Conservation (phyloP, 805 yeast genomes). For the Komagataella pastoris region DNA sequence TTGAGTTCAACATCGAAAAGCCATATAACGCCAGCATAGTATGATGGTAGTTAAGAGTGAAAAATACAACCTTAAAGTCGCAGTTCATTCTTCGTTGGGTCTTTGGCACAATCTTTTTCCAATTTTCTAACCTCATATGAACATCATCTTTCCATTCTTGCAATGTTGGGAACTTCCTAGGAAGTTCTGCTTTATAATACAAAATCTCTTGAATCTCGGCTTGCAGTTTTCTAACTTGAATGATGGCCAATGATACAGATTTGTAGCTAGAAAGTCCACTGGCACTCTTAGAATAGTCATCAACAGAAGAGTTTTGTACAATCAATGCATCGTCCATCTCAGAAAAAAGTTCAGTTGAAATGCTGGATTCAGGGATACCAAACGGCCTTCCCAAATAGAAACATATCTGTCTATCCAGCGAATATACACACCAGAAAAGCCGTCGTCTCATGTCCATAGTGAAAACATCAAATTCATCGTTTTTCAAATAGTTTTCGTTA, state of each 20-base stretch:
- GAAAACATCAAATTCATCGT: conserved; percentile 33
- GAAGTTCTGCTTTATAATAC: conserved; percentile 61
- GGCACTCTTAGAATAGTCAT: conserved; percentile 25
- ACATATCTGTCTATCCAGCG: conserved; percentile 76
- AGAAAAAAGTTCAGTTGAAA: conserved; percentile 61
- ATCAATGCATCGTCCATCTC: conserved; percentile 62
- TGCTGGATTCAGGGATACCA: conserved; percentile 75
- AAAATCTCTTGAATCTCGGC: conserved; percentile 62
- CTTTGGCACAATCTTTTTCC: conserved; percentile 50
- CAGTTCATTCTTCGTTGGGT: conserved; percentile 52
- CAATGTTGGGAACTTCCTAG: conserved; percentile 40
- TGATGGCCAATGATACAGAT: conserved; percentile 50
- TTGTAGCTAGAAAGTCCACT: conserved; percentile 48
- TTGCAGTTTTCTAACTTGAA: conserved; percentile 60
- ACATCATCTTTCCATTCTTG: conserved; percentile 53
- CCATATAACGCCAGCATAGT: conserved; percentile 64
- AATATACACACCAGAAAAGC: conserved; percentile 81
- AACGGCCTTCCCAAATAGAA: conserved; percentile 80
- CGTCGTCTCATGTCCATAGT: conserved; percentile 59
- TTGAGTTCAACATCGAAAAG: conserved; percentile 55
- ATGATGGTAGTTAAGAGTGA: conserved; percentile 67
- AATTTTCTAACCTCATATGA: conserved; percentile 35
- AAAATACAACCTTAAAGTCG: conserved; percentile 56
- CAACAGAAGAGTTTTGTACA: conserved; percentile 15
- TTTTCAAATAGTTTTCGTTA: conserved; percentile 33